phyloP scores from a whole-genome alignment of 2,329 filamentous ascomycete species.

The Aspergillus ochraceus region DNA sequence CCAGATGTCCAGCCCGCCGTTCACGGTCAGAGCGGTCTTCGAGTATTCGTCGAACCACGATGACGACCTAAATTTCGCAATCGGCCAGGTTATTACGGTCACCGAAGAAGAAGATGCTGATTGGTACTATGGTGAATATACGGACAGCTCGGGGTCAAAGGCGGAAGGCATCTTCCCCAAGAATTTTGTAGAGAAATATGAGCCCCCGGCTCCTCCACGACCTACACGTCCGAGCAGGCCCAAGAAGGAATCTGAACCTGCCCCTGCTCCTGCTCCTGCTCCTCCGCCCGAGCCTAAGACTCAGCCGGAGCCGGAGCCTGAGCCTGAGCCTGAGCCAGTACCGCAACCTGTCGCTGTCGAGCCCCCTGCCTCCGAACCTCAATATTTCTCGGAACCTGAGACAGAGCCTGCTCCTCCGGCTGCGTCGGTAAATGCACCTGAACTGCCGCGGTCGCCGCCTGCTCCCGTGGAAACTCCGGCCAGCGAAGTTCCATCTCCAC shows the following conservation, averaged over 20 bases:
- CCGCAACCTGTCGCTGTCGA: slow-evolving; percentile 14
- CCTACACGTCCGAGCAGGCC: slow-evolving; percentile 69
- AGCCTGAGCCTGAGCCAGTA: slow-evolving; percentile 37
- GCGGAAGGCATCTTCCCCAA: slow-evolving; percentile 87
- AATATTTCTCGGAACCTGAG: slow-evolving; percentile 24
- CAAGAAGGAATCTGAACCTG: slow-evolving; percentile 61
- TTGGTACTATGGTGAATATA: slow-evolving; percentile 89
- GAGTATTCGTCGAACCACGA: slow-evolving; percentile 92
- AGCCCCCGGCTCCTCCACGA: slow-evolving; percentile 84
- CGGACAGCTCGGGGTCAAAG: slow-evolving; percentile 71
- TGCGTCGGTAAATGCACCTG: slow-evolving; percentile 21
- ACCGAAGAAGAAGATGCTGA: slow-evolving; percentile 90
- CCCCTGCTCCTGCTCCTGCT: slow-evolving; percentile 38
- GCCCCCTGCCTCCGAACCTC: slow-evolving; percentile 25
- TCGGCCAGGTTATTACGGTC: slow-evolving; percentile 89
- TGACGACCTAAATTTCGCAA: slow-evolving; percentile 85
- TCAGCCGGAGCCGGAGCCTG: slow-evolving; percentile 19
- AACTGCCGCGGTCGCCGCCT: slow-evolving; percentile 24
- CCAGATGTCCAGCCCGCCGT: slow-evolving; percentile 69
- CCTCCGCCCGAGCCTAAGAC: slow-evolving; percentile 23
- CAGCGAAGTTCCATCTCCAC: slow-evolving; percentile 27
- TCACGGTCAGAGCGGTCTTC: slow-evolving; percentile 94
- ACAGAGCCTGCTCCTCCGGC: slow-evolving; percentile 23
- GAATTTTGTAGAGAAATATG: slow-evolving; percentile 97
- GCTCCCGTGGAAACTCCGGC: slow-evolving; percentile 24